These are phyloP conservation scores for Talaromyces adpressus DNA, from an alignment of 495 filamentous ascomycete genomes.

Conservation along the genomic window DNA sequence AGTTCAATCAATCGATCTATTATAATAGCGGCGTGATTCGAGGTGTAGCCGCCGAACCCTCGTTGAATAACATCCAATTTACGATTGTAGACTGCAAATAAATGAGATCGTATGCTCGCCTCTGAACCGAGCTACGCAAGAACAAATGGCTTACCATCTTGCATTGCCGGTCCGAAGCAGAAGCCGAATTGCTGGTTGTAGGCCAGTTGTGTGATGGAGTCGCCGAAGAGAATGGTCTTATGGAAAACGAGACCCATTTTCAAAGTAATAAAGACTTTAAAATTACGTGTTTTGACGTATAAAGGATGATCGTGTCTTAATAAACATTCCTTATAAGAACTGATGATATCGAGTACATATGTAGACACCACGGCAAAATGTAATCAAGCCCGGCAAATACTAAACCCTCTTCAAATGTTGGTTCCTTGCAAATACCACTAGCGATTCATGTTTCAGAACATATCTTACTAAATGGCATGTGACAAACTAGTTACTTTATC, in stretches of 20 bases:
- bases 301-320: too few relatives aligned
- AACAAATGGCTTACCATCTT: constrained; percentile 49
- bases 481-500: not conserved
- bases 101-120: not conserved
- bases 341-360: too few relatives aligned
- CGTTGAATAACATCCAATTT: constrained; percentile 61
- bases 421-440: not conserved
- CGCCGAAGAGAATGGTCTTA: constrained; percentile 75
- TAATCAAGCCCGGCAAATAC: too few relatives aligned
- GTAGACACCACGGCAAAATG: too few relatives aligned
- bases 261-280: too few relatives aligned
- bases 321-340: too few relatives aligned
- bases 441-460: not conserved
- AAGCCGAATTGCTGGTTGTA: constrained; percentile 53
- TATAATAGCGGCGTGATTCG: constrained; percentile 50
- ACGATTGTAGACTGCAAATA: constrained; percentile 47
- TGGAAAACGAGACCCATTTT: constrained; percentile 27
- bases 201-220: constrained; percentile 65
- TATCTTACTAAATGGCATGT: not conserved
- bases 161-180: constrained; percentile 63
- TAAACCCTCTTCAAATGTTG: too few relatives aligned
- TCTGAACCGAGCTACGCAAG: not conserved
- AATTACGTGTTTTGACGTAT: too few relatives aligned
- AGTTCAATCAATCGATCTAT: constrained; percentile 49
- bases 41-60: constrained; percentile 65